Base-by-base conservation (phyloP, 139 green algal species). In the Pleodorina starrii region DNA sequence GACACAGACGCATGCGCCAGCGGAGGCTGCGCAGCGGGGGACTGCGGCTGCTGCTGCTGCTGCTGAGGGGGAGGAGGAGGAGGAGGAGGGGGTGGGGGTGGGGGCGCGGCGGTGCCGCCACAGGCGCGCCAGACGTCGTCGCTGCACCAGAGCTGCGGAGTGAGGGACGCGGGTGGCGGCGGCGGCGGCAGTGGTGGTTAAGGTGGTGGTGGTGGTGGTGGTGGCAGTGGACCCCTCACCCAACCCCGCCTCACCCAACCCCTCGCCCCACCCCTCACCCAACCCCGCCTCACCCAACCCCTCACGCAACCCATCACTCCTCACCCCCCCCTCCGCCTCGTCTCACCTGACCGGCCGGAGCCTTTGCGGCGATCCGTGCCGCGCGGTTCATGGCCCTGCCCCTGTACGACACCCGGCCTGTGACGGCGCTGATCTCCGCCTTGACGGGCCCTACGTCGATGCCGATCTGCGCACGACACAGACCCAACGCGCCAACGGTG, bases 311-410 rank as follows among this genome's bases (percentile, higher is more conserved):
- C 23, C 9, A 19, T n/a, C n/a, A n/a, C n/a, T n/a, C n/a, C n/a
- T n/a, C 29, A 43, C 16, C 32, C 66, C 6, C 32, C 66, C 10
- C 9, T 5, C 66, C 42, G 7, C 68, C 11, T 11, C 6, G 1
- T 44, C 43, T 42, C 82, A 88, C 82, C 82, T 88, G 83, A 5
- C 83, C 83, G 19, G 66, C 83, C 9, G 68, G 46, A 19, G 66
- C 83, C 83, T 79, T 80, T 9, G 46, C 35, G 1, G 83, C 44
- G 36, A 88, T 88, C 16, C 83, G 86, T 25, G 75, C 86, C 35
- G 60, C 66, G 63, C 86, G 79, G 86, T 85, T 90, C 86, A 86
- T 90, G 69, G 46, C 51, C 23, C 27, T 63, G 21, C 86, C 79
- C 32, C 60, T 44, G 86, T 90, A 90, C 25, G 46, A 63, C 43